Conservation (phyloP, 176 grass and related monocot species). For the Triticum urartu region DNA sequence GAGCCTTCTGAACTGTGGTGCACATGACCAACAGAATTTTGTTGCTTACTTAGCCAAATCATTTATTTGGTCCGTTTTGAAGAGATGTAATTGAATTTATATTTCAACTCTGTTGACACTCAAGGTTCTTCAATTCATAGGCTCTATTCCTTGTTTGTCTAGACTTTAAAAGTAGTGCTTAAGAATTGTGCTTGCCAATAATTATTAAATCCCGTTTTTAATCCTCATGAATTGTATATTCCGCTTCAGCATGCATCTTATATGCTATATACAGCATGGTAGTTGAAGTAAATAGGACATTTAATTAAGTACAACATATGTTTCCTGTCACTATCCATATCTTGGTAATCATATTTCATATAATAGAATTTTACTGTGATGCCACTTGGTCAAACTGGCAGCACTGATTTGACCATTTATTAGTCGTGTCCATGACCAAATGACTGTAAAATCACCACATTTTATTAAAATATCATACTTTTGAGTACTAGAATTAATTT, state of each 20-base stretch:
- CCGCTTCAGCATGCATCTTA: neutral
- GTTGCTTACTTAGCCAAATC: neutral
- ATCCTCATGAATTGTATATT: neutral
- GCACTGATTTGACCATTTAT: too few species aligned
- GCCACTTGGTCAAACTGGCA: too few species aligned
- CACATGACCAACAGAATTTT: neutral
- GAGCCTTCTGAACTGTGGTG: neutral
- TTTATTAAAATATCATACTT: too few species aligned
- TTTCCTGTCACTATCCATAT: too few species aligned
- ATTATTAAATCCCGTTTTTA: neutral
- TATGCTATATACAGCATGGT: neutral
- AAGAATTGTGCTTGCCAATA: neutral
- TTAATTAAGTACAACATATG: neutral
- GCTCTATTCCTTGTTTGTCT: neutral
- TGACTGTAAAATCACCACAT: too few species aligned
- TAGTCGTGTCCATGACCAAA: too few species aligned
- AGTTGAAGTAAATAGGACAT: neutral
- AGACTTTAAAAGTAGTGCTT: neutral
- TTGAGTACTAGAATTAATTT: too few species aligned
- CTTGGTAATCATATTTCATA: too few species aligned
- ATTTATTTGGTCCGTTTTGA: neutral
- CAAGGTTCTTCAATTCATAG: neutral
- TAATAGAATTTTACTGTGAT: too few species aligned
- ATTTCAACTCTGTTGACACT: neutral
- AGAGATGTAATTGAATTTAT: neutral